Base-by-base conservation (phyloP, 306 rosid genomes). In the Canavalia gladiata region DNA sequence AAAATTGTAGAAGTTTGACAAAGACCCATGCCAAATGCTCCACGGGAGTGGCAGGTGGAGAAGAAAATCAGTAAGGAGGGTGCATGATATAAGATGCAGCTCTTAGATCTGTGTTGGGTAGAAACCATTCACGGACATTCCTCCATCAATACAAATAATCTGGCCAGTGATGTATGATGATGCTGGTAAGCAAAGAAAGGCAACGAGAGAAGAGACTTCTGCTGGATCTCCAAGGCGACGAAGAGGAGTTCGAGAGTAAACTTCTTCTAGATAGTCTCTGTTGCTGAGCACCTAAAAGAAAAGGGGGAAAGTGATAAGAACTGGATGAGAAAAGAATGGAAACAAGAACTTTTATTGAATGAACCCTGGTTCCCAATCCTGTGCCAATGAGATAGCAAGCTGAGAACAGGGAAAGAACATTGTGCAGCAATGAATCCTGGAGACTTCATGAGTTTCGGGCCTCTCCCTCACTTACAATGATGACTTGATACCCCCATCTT, bases 101-200 rank as follows among this genome's bases (percentile, higher is more conserved):
- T 47, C 64, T 72, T 87, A 87, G 54, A 81, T 74, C 33, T 83
- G 78, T 12, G 75, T 82, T 55, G 87, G 87, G 66, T 76, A 76
- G 78, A 91, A 90, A 25, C 97, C 97, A 80, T 90, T 90, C 35
- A 90, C 86, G 0, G 93, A 77, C 94, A 91, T 83, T 79, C 97
- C 97, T 57, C 97, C 97, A 80, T 93, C 94, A 28, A 91, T 87
- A 76, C 94, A 88, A 63, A 93, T 86, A 77, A 90, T 83, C 76
- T 93, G 97, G 37, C 97, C 97, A 55, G 92, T 93, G 72, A 91
- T 85, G 82, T 90, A 93, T 34, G 96, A 90, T 4, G 94, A 87
- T 39, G 93, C 97, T 33, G 97, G 97, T 43, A 90, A 77, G 90
- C 96, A 93, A 71, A 89, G 89, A 88, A 89, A 93, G 75, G 94